These are phyloP conservation scores for Syzygium oleosum DNA, from an alignment of 345 rosid species.

Conservation along the genomic window DNA sequence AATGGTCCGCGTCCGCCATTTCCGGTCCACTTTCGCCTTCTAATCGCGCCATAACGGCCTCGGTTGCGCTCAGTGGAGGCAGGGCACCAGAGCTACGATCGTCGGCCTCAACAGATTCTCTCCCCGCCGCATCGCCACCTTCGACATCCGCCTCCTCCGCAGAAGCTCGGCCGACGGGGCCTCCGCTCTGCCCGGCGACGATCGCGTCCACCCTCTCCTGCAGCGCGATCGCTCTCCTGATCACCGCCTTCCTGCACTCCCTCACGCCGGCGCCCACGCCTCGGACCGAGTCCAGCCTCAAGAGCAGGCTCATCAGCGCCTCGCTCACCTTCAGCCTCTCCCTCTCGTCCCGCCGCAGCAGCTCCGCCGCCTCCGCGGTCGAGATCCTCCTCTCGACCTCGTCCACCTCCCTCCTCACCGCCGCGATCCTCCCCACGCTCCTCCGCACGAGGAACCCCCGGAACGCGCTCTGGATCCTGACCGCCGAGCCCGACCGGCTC, in stretches of 20 bases:
- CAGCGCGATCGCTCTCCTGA: constrained; percentile 39
- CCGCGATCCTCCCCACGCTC: constrained; percentile 31
- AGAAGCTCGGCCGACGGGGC: not conserved
- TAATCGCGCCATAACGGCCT: not conserved
- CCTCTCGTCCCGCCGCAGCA: constrained; percentile 24
- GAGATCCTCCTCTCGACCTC: constrained; percentile 34
- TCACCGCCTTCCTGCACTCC: constrained; percentile 43
- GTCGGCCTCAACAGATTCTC: not conserved
- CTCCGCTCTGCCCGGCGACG: not conserved
- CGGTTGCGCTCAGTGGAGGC: not conserved
- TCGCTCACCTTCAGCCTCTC: constrained; percentile 44
- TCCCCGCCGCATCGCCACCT: not conserved
- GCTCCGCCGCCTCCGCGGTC: constrained; percentile 14
- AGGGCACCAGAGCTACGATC: not conserved
- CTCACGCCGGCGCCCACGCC: constrained; percentile 50
- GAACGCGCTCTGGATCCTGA: constrained; percentile 47
- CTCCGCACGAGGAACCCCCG: constrained; percentile 56
- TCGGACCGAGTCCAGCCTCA: constrained; percentile 44
- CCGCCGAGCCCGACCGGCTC: constrained; percentile 19
- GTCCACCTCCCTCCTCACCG: constrained; percentile 25
- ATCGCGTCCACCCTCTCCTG: constrained; percentile 50
- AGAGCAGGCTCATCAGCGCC: constrained; percentile 46
- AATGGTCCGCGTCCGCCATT: not conserved
- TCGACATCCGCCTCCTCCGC: not conserved
- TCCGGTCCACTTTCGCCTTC: not conserved